Evolutionary conservation across 495 filamentous ascomycete genomes (phyloP).

Genomic region (Neurospora intermedia): DNA sequence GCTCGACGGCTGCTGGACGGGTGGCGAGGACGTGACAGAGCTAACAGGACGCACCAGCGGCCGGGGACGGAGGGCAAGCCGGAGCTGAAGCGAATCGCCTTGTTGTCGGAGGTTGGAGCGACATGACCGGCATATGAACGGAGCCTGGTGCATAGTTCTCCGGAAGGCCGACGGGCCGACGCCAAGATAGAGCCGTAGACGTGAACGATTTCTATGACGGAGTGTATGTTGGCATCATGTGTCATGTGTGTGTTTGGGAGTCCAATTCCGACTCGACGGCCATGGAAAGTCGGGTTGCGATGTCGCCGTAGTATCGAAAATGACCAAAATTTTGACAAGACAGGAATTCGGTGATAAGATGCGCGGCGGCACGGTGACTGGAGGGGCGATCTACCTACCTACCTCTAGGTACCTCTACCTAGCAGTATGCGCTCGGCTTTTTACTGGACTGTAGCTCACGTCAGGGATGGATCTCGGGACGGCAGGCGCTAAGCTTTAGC

Average conservation of each 20-base stretch:
- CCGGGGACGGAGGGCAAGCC: not conserved
- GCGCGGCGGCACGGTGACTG: not conserved
- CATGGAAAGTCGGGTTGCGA: not conserved
- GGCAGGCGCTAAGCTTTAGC: not conserved
- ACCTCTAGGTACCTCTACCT: too few species aligned
- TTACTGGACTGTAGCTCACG: not conserved
- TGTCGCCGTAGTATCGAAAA: not conserved
- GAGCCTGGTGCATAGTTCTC: conserved; percentile 9
- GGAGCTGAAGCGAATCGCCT: not conserved
- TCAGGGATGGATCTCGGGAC: not conserved
- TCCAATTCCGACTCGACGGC: not conserved
- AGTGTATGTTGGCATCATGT: not conserved
- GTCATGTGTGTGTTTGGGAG: not conserved
- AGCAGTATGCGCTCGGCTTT: not conserved
- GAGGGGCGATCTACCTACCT: not conserved
- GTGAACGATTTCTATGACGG: not conserved
- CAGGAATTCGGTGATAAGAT: not conserved
- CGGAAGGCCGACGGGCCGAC: not conserved
- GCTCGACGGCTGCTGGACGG: not conserved
- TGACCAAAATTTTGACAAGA: not conserved
- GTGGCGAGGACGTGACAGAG: not conserved
- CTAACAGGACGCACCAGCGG: not conserved
- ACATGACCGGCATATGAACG: conserved; percentile 12
- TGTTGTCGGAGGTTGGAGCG: conserved; percentile 1
- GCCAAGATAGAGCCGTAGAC: not conserved